Evolutionary conservation across 1,284 basidiomycete genomes (phyloP).

Genomic region (Apiotrichum porosum): DNA sequence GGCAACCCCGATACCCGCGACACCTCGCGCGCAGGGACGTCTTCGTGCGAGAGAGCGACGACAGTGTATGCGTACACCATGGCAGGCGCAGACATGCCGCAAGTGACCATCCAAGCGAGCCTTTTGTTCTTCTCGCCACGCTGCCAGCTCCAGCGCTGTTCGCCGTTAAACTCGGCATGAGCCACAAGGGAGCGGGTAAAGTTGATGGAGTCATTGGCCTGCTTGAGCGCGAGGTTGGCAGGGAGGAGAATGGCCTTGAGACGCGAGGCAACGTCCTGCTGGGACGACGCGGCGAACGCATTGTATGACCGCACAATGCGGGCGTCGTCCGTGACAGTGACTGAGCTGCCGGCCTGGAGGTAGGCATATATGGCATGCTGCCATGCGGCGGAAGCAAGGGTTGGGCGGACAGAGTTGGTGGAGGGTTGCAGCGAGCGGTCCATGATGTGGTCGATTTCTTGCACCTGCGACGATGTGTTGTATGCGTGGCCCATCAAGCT

Average conservation of each 20-base stretch:
- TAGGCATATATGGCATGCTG: slow-evolving; percentile 46
- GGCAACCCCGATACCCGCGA: slow-evolving; percentile 28
- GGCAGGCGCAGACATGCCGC: slow-evolving; percentile 23
- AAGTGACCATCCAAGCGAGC: slow-evolving; percentile 30
- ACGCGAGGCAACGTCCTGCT: slow-evolving; percentile 21
- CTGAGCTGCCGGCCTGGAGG: slow-evolving; percentile 25
- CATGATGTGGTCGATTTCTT: slow-evolving; percentile 41
- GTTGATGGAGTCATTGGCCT: slow-evolving; percentile 12
- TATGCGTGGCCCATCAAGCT: slow-evolving; percentile 43
- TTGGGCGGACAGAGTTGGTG: slow-evolving; percentile 28
- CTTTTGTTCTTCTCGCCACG: slow-evolving; percentile 33
- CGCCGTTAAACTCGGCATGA: slow-evolving; percentile 14
- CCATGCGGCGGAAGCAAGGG: slow-evolving; percentile 42
- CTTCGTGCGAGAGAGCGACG: slow-evolving; percentile 32
- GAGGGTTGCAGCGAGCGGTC: slow-evolving; percentile 35
- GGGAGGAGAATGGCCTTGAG: slow-evolving; percentile 26
- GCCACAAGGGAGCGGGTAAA: slow-evolving; percentile 4
- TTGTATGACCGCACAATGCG: slow-evolving; percentile 28
- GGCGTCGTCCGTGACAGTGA: slow-evolving; percentile 21
- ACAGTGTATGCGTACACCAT: slow-evolving; percentile 43
- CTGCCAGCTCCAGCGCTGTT: slow-evolving; percentile 30
- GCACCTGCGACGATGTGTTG: slow-evolving; percentile 24
- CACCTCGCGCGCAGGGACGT: slow-evolving; percentile 32
- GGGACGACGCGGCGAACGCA: slow-evolving; percentile 23
- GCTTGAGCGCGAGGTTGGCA: slow-evolving; percentile 20